These are phyloP conservation scores for Salvia miltiorrhiza DNA, from an alignment of 257 asterid species.

Conservation along the genomic window DNA sequence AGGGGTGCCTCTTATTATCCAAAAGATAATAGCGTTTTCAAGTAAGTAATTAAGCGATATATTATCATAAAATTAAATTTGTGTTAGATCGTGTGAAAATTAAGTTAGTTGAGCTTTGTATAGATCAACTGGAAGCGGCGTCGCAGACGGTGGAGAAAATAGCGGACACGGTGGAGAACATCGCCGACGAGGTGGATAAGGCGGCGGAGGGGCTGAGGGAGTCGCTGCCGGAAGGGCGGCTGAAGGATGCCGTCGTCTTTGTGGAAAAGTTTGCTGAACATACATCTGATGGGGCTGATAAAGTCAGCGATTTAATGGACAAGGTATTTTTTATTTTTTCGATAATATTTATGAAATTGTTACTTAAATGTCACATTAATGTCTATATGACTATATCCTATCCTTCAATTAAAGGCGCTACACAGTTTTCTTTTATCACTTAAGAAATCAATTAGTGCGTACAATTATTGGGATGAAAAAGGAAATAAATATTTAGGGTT, in stretches of 20 bases:
- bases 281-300: constrained; percentile 36
- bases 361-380: background rate
- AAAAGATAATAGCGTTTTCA: constrained; percentile 31
- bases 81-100: background rate
- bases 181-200: constrained; percentile 27
- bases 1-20: constrained; percentile 30
- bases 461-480: background rate
- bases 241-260: constrained; percentile 21
- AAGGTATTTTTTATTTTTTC: constrained; percentile 22
- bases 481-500: background rate
- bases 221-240: constrained; percentile 33
- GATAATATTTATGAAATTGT: background rate
- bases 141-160: constrained; percentile 27
- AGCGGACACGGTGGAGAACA: constrained; percentile 25
- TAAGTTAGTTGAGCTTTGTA: no score
- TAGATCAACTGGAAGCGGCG: constrained; percentile 32
- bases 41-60: constrained; percentile 32
- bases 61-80: background rate
- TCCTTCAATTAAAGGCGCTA: background rate
- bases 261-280: constrained; percentile 37
- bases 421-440: background rate
- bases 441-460: background rate
- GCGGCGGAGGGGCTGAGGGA: constrained; percentile 29
- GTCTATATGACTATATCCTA: no score
- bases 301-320: constrained; percentile 39